Percentiles rank a stretch among this genome's conserved stretches.
These are phyloP conservation scores for Citropsis articulata DNA, from an alignment of 345 rosid genomes.

Conservation along the genomic window DNA sequence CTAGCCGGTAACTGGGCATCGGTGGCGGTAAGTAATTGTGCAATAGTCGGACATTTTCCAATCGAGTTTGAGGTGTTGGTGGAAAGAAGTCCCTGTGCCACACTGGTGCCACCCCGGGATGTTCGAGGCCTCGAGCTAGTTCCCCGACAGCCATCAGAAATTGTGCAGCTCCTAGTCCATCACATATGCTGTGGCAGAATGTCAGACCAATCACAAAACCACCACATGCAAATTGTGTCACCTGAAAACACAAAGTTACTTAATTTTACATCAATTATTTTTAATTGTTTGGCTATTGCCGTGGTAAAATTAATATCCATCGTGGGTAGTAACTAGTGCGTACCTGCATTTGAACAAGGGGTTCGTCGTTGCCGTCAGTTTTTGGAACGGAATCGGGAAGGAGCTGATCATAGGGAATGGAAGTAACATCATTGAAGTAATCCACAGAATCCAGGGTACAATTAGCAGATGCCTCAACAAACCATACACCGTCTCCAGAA, in stretches of 20 bases:
- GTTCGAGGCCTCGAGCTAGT: slow-evolving; percentile 39
- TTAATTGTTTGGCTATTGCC: no score
- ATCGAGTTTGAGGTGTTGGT: slow-evolving; percentile 9
- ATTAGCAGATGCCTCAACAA: slow-evolving; percentile 43
- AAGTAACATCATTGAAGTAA: slow-evolving; percentile 34
- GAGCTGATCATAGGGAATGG: slow-evolving; percentile 39
- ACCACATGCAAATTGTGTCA: slow-evolving; percentile 60
- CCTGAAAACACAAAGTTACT: slow-evolving; percentile 29
- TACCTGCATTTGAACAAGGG: slow-evolving; percentile 69
- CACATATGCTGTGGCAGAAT: slow-evolving; percentile 57
- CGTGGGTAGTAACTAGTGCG: no score
- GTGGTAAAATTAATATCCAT: no score
- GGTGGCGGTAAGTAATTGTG: slow-evolving; percentile 30
- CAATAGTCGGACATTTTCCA: background rate
- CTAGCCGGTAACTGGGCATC: slow-evolving; percentile 37
- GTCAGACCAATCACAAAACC: slow-evolving; percentile 66
- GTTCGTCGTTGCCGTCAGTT: slow-evolving; percentile 28
- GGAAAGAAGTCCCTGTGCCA: slow-evolving; percentile 54
- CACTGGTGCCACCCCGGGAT: slow-evolving; percentile 35
- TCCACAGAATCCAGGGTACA: slow-evolving; percentile 31
- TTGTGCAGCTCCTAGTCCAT: slow-evolving; percentile 75
- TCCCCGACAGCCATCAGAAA: slow-evolving; percentile 66
- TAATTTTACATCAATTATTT: no score
- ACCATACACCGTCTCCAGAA: slow-evolving; percentile 39
- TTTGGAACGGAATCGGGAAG: slow-evolving; percentile 40